Evolutionary conservation across 768 basidiomycete genomes (phyloP).

Genomic region (Omphalotus guepiniiformis): DNA sequence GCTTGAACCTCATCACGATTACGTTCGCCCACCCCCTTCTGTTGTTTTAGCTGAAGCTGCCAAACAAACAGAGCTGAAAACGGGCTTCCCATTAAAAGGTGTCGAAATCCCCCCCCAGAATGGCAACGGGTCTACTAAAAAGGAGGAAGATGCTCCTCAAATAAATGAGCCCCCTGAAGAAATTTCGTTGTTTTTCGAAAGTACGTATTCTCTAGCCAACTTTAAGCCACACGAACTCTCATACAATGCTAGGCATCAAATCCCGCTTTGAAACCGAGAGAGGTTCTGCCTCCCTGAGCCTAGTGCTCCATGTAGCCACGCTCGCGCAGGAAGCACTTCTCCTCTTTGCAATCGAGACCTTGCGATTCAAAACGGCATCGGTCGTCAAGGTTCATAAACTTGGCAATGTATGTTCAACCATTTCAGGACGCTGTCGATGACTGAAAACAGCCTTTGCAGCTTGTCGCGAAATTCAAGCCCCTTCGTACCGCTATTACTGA

Average conservation of each 20-base stretch:
- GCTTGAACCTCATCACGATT: constrained; percentile 74
- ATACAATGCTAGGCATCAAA: constrained; percentile 44
- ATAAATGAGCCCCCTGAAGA: constrained; percentile 56
- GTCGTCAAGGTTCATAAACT: constrained; percentile 72
- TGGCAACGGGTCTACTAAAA: constrained; percentile 48
- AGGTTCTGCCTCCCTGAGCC: constrained; percentile 39
- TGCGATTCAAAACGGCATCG: constrained; percentile 68
- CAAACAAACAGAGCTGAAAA: constrained; percentile 67
- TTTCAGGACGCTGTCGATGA: constrained; percentile 1
- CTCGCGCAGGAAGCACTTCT: constrained; percentile 79
- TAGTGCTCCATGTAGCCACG: constrained; percentile 68
- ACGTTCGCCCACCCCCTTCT: constrained; percentile 65
- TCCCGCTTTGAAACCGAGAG: constrained; percentile 44
- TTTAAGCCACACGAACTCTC: too few species aligned
- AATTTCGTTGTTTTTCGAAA: constrained; percentile 57
- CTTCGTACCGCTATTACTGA: constrained; percentile 50
- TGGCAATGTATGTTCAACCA: constrained; percentile 42
- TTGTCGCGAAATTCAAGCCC: constrained; percentile 62
- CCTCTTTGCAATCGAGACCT: constrained; percentile 62
- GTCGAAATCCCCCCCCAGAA: constrained; percentile 47
- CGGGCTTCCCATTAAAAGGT: constrained; percentile 63
- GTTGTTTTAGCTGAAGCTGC: constrained; percentile 73
- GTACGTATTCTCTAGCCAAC: constrained; percentile 31
- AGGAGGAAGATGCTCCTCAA: constrained; percentile 68
- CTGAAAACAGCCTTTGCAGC: constrained; percentile 32